Evolutionary conservation across 1,284 basidiomycete species (phyloP).

Genomic region (Meira miltonrushii): DNA sequence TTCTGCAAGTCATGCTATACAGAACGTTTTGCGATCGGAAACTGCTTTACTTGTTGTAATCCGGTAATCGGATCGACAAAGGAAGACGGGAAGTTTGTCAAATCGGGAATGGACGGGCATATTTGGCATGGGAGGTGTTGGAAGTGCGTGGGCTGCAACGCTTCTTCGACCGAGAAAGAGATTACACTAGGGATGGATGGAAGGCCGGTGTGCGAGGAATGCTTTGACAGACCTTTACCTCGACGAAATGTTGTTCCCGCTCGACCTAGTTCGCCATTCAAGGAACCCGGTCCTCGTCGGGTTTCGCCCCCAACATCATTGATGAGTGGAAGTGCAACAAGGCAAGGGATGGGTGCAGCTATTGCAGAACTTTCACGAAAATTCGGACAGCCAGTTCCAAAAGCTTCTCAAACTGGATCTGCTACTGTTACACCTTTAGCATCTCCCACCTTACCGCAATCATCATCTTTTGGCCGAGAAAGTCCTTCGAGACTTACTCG

Average conservation of each 20-base stretch:
- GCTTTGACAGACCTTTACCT: conserved; percentile 21
- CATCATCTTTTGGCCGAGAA: too few species aligned
- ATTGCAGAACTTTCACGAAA: conserved; percentile 37
- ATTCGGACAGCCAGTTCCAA: conserved; percentile 1
- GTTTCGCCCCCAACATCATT: conserved; percentile 3
- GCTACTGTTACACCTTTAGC: neutral
- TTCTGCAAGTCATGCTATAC: conserved; percentile 36
- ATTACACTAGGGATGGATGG: conserved; percentile 37
- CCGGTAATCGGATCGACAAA: conserved; percentile 37
- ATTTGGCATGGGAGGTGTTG: conserved; percentile 41
- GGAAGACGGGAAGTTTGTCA: conserved; percentile 39
- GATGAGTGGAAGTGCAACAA: neutral
- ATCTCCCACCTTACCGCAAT: neutral
- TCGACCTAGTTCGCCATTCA: neutral
- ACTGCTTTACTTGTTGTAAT: conserved; percentile 20
- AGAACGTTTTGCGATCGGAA: conserved; percentile 26
- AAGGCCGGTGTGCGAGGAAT: conserved; percentile 28
- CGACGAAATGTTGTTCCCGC: neutral
- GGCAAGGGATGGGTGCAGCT: conserved; percentile 28
- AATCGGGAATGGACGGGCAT: conserved; percentile 8
- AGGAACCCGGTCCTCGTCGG: neutral
- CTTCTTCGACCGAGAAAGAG: conserved; percentile 1
- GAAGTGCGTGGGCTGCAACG: conserved; percentile 25
- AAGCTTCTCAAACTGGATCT: neutral
- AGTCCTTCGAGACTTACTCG: neutral